Evolutionary conservation across 2,329 filamentous ascomycete species (phyloP), one percentile per base, ranked within the genome.

Genomic region (Waltergamsia citrina): DNA sequence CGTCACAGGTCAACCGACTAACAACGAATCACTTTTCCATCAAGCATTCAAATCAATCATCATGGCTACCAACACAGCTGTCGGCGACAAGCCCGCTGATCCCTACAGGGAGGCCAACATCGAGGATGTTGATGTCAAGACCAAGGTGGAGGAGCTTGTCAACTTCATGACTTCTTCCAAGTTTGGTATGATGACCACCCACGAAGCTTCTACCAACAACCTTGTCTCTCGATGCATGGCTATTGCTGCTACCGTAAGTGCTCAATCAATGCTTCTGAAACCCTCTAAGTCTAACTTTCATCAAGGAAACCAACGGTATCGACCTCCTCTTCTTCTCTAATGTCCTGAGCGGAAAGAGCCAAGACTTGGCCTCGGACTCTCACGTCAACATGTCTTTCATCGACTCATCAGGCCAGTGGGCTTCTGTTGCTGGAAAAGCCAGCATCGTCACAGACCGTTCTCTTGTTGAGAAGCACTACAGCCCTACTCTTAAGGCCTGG

Each of bases 251-350:
- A 82, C 81, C 59, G 85, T 87, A 64, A 21, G 62, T n/a, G 16
- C 19, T 7, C n/a, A n/a, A n/a, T 4, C 11, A 7, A 7, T 6
- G 16, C 16, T 27, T 0, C 10, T 30, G 10, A 36, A 17, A 33
- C 14, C 42, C 11, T 19, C 29, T 31, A 30, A 36, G 39, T 7
- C 40, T 22, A 47, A 22, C 15, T 19, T 14, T 17, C 10, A 11
- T 14, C 16, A 41, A 90, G 83, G 85, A 93, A 60, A 67, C 70
- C 41, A 80, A 79, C 43, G 82, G 83, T 49, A 69, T 87, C 37
- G 86, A 93, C 54, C 73, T 92, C 37, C 72, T 94, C 56, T 94
- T 94, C 71, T 81, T 92, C 66, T 87, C 86, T 51, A 94, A 94
- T 67, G 87, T 85, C 41, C 83, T 90, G 54, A 87, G 84, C 8